Conservation (phyloP, 2,329 filamentous ascomycete genomes). For the Fusarium sp. region DNA sequence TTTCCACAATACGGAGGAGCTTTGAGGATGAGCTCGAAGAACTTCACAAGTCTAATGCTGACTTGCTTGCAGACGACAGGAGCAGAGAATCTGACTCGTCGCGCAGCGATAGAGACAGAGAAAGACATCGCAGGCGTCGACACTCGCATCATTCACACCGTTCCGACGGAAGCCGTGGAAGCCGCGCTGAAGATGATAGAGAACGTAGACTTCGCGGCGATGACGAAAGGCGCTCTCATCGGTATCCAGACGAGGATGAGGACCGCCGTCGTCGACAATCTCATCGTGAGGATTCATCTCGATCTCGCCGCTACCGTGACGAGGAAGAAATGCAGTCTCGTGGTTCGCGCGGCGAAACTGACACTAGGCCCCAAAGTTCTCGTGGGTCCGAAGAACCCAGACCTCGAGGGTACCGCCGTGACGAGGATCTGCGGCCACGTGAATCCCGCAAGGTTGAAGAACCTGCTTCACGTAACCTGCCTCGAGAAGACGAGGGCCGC, state of each 20-base stretch:
- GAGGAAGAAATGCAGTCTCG: conserved; percentile 40
- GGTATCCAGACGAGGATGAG: conserved; percentile 47
- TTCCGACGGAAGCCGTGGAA: conserved; percentile 52
- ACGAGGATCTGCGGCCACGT: conserved; percentile 42
- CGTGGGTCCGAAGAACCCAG: conserved; percentile 38
- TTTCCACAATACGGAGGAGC: conserved; percentile 52
- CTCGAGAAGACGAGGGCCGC: conserved; percentile 42
- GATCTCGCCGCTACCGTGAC: conserved; percentile 37
- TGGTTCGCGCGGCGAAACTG: conserved; percentile 34
- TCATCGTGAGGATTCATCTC: conserved; percentile 42
- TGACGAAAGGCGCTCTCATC: conserved; percentile 46
- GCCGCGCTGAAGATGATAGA: conserved; percentile 52
- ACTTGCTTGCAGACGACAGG: conserved; percentile 70
- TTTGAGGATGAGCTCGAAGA: conserved; percentile 58
- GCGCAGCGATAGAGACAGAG: conserved; percentile 57
- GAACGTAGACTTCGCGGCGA: conserved; percentile 47
- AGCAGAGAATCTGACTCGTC: conserved; percentile 57
- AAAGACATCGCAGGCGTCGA: conserved; percentile 61
- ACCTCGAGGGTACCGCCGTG: conserved; percentile 33
- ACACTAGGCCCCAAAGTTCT: conserved; percentile 30
- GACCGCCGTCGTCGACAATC: conserved; percentile 44
- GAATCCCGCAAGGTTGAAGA: conserved; percentile 34
- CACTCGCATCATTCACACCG: conserved; percentile 57
- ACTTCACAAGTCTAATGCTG: conserved; percentile 66
- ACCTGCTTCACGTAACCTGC: conserved; percentile 14